phyloP scores from a whole-genome alignment of 345 rosid genomes.

The Moricandia arvensis region DNA sequence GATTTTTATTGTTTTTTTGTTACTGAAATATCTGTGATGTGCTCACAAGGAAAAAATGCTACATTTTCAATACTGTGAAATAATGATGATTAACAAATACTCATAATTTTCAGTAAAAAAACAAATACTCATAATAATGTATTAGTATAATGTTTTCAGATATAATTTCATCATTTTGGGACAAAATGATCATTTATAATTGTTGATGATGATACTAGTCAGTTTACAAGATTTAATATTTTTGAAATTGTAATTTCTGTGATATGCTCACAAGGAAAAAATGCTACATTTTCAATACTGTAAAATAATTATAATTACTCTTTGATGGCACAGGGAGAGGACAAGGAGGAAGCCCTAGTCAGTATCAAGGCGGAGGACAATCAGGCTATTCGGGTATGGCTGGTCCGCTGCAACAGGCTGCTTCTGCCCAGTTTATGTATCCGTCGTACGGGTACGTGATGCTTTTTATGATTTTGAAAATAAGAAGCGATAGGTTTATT shows the following conservation, averaged over 20 bases:
- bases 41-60: too few relatives aligned
- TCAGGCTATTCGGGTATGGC: conserved; percentile 54
- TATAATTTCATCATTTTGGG: neutral
- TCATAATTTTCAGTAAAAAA: neutral
- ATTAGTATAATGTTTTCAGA: neutral
- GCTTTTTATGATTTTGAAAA: neutral
- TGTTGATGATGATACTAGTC: neutral
- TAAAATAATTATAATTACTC: neutral
- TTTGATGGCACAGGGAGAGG: conserved; percentile 50
- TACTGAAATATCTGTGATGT: neutral
- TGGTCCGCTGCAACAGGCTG: conserved; percentile 41
- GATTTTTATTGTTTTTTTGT: too few relatives aligned
- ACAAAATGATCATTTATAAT: neutral
- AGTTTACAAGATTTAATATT: neutral
- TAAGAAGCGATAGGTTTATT: neutral
- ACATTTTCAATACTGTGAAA: too few relatives aligned
- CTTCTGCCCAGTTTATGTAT: conserved; percentile 42
- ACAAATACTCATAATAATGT: neutral
- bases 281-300: neutral
- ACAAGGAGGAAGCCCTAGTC: conserved; percentile 56
- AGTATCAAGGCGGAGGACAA: conserved; percentile 51
- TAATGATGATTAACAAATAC: neutral
- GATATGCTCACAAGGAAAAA: neutral
- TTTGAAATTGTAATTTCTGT: neutral
- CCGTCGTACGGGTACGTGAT: conserved; percentile 29